phyloP scores from a whole-genome alignment of 1,284 basidiomycete species.

The Caloboletus firmus region DNA sequence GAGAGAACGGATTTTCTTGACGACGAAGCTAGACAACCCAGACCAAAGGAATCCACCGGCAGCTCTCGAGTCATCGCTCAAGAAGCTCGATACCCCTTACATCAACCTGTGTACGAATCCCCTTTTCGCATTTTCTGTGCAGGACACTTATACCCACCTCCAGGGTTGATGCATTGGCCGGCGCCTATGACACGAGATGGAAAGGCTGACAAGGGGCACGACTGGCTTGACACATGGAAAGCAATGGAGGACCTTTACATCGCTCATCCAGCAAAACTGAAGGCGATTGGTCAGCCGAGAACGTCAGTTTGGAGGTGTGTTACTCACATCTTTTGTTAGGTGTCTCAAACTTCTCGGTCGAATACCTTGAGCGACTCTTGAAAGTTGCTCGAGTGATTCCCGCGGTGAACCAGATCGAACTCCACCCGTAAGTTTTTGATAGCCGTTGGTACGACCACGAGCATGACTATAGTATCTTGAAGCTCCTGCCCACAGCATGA shows the following conservation, averaged over 20 bases:
- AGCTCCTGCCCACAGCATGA: constrained; percentile 63
- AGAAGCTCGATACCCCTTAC: constrained; percentile 70
- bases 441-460: background rate
- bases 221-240: constrained; percentile 80
- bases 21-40: constrained; percentile 75
- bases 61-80: constrained; percentile 71
- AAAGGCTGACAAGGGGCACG: constrained; percentile 51
- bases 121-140: constrained; percentile 5
- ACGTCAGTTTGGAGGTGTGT: background rate
- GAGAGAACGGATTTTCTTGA: constrained; percentile 69
- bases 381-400: constrained; percentile 63
- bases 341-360: constrained; percentile 69
- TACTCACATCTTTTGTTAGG: constrained; percentile 35
- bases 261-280: constrained; percentile 63
- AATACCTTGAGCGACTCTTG: constrained; percentile 60
- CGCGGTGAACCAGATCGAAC: constrained; percentile 81
- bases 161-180: constrained; percentile 82
- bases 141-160: background rate
- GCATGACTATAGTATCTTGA: constrained; percentile 14
- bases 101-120: constrained; percentile 69
- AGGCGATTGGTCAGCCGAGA: constrained; percentile 58
- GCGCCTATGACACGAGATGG: constrained; percentile 56
- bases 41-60: constrained; percentile 62
- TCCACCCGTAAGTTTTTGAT: constrained; percentile 57
- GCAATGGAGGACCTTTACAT: constrained; percentile 71